Conservation (phyloP, 352 stramenopile genomes). For the Pythium biforme region DNA sequence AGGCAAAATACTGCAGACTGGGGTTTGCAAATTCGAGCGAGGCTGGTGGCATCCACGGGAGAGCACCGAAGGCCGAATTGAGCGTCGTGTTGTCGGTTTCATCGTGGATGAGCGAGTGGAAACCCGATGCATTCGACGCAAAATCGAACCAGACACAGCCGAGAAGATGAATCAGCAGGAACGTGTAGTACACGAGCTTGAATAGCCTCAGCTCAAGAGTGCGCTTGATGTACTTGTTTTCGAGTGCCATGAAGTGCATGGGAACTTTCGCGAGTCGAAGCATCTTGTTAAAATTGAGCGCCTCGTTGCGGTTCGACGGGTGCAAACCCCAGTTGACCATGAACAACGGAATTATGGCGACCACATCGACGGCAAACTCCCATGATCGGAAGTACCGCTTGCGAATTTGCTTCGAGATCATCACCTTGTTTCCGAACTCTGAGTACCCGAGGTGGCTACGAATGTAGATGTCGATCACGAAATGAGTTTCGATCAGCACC, state of each 20-base stretch:
- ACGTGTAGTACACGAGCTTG: conserved; percentile 78
- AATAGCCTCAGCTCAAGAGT: conserved; percentile 61
- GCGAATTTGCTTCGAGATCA: conserved; percentile 41
- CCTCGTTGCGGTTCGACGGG: conserved; percentile 25
- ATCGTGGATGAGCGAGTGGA: conserved; percentile 14
- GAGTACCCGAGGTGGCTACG: conserved; percentile 54
- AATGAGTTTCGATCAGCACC: conserved; percentile 43
- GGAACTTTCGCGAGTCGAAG: conserved; percentile 58
- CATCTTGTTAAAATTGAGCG: conserved; percentile 72
- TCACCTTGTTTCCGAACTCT: conserved; percentile 74
- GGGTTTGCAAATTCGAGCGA: conserved; percentile 30
- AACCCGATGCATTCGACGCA: conserved; percentile 25
- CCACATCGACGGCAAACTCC: conserved; percentile 42
- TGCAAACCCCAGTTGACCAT: conserved; percentile 40
- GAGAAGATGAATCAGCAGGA: conserved; percentile 54
- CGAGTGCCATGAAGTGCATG: conserved; percentile 43
- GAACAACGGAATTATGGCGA: conserved; percentile 53
- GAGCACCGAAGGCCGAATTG: conserved; percentile 15
- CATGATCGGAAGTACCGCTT: conserved; percentile 45
- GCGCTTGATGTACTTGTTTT: conserved; percentile 64
- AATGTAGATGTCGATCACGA: conserved; percentile 57
- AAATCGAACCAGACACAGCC: conserved; percentile 72
- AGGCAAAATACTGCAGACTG: conserved; percentile 54
- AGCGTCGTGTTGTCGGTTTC: not conserved
- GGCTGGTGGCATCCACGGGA: conserved; percentile 35